These are phyloP conservation scores for Neckera pumila DNA, from an alignment of 225 moss, liverwort and hornwort genomes.

Conservation along the genomic window DNA sequence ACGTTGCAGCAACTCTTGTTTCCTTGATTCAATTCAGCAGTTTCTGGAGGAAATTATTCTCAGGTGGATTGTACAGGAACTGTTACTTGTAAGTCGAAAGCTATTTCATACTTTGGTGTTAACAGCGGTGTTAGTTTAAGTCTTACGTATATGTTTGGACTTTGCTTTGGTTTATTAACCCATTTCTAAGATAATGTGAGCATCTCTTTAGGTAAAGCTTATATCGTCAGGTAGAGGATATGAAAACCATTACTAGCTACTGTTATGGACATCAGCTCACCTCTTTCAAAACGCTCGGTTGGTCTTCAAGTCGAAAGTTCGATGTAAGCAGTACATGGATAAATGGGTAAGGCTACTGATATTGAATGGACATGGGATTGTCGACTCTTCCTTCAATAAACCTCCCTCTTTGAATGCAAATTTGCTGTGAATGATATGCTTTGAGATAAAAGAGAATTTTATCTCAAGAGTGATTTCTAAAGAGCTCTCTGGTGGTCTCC, in stretches of 20 bases:
- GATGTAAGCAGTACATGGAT: neutral
- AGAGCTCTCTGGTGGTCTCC: neutral
- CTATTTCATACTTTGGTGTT: too few species aligned
- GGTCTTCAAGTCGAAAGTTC: neutral
- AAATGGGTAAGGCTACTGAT: neutral
- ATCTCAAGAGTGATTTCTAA: neutral
- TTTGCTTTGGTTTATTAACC: too few species aligned
- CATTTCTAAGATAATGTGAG: neutral
- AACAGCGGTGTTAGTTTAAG: too few species aligned
- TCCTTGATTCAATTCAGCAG: neutral
- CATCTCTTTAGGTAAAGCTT: too few species aligned
- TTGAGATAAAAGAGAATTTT: neutral
- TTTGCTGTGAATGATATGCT: neutral
- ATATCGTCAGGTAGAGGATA: neutral
- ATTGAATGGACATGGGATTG: neutral
- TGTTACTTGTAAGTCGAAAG: neutral
- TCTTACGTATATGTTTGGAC: too few species aligned
- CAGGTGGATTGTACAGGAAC: neutral
- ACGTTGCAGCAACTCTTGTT: neutral
- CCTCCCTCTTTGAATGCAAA: neutral
- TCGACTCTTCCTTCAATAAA: too few species aligned
- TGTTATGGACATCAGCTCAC: neutral
- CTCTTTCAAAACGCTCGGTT: neutral
- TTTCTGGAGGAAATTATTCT: neutral
- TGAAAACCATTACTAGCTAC: neutral